Conservation (phyloP, 306 rosid genomes). For the Cicer bijugum region DNA sequence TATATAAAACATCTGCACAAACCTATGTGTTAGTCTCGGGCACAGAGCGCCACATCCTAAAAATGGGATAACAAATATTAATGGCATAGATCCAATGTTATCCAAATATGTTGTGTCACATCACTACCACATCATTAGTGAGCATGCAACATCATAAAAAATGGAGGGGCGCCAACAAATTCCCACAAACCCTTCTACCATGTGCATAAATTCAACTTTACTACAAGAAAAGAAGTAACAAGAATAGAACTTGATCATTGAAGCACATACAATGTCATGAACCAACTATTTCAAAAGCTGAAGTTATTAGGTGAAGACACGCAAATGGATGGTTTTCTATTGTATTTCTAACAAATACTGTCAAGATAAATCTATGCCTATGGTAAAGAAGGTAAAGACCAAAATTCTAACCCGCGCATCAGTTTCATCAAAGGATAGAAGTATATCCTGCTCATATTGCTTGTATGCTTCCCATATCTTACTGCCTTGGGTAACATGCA, state of each 20-base stretch:
- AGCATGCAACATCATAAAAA: too few species aligned
- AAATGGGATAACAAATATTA: too few species aligned
- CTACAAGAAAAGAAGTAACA: background rate
- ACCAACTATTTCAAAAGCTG: background rate
- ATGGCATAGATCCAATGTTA: too few species aligned
- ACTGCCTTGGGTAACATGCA: constrained; percentile 80
- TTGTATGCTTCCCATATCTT: constrained; percentile 86
- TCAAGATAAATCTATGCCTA: background rate
- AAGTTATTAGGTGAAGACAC: background rate
- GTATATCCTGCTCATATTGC: constrained; percentile 71
- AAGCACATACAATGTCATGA: background rate
- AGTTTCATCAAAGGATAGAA: constrained; percentile 55
- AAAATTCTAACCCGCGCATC: constrained; percentile 64
- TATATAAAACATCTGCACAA: constrained; percentile 1
- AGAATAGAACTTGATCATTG: background rate
- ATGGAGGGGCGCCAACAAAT: too few species aligned
- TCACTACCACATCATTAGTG: too few species aligned
- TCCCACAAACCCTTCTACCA: too few species aligned
- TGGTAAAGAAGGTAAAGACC: background rate
- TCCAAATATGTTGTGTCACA: too few species aligned
- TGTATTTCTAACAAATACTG: constrained; percentile 12
- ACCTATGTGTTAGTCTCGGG: too few species aligned
- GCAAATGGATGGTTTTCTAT: background rate
- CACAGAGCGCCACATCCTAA: too few species aligned
- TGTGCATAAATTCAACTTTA: background rate